Evolutionary conservation across 2,329 filamentous ascomycete genomes (phyloP), one percentile per base, ranked within the genome.

Genomic region (Remersonia thermophila): DNA sequence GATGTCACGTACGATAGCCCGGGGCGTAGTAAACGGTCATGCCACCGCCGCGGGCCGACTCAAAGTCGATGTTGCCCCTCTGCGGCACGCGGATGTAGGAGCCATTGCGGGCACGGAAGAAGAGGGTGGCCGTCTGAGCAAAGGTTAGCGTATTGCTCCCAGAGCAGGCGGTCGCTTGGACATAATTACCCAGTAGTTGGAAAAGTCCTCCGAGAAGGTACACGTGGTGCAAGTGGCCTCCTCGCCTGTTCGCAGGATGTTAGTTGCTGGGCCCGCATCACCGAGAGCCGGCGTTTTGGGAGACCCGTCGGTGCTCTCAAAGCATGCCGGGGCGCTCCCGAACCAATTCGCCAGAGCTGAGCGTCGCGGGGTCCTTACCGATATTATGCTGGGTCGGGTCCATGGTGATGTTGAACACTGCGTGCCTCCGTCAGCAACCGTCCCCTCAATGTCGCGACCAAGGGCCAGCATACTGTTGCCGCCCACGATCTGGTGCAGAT

Each of bases 21-120:
- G 28, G 15, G 15, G 28, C 28, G 14, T 15, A 30, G 34, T 44
- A 46, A 12, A 46, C 43, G 1, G 35, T 42, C 33, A 46, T 40
- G 26, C 39, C 41, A 18, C 41, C 44, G 13, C 40, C 43, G 10
- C 38, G 37, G 7, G 43, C 39, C 11, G 30, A 26, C 16, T 44
- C 37, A 15, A 44, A 46, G 33, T 36, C 35, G 23, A 46, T 13
- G 35, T 44, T 46, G 36, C 38, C 25, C 7, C 41, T 32, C 36
- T 46, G 39, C 1, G 44, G 41, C 1, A 42, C 44, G 0, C 36
- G 39, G 27, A 41, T 40, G 28, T 35, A 36, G 35, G 34, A 37
- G 28, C 44, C 44, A 39, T 46, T 46, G 27, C 39, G 39, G 2
- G 44, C 44, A 12, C 38, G 42, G 40, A 43, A 45, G 33, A 39